Base-by-base conservation (phyloP, 2,329 filamentous ascomycete genomes). In the Penicillium paneum region DNA sequence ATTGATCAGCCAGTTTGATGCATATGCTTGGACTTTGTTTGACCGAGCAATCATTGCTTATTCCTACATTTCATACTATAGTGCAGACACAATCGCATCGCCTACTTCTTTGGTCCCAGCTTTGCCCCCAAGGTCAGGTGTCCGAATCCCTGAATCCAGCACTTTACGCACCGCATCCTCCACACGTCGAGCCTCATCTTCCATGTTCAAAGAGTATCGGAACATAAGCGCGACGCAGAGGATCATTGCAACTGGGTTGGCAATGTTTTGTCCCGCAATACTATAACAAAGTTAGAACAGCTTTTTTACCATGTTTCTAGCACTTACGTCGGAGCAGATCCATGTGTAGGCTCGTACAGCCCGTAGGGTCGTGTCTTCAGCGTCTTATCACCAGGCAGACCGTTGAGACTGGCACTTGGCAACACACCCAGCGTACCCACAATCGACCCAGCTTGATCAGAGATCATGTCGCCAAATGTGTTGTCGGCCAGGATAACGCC, bases 321-420 rank as follows among this genome's bases (percentile, higher is more conserved):
- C 15, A 64, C 69, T 56, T 60, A 74, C 69, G 63, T 69, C 31
- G 72, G 71, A n/a, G 69, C 73, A 32, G 72, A 74, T 13, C 72
- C 91, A 75, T 97, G 91, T 59, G 96, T 96, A 8, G 92, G 92
- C 81, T 97, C 92, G 73, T 95, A 97, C 64, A 96, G 90, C 53
- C 90, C 91, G 71, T 92, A 93, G 71, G 90, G 89, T 70, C 83
- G 86, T 63, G 81, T 83, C 77, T 90, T 88, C 17, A 63, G 41
- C 1, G 46, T 49, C 49, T 62, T 64, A 52, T 88, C 88, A 66
- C 92, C 89, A 0, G 91, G 91, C 55, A 94, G 83, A 15, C 89
- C 89, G 61, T 88, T 87, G 68, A 97, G 77, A 71, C 88, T 93
- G 5, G 92, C 92, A 71, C 88, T 92, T 6, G 92, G 91, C 59